Percentiles rank a stretch among this genome's conserved stretches.
Conservation (phyloP, 495 filamentous ascomycete species). For the Melanomma pulvis-pyrius region DNA sequence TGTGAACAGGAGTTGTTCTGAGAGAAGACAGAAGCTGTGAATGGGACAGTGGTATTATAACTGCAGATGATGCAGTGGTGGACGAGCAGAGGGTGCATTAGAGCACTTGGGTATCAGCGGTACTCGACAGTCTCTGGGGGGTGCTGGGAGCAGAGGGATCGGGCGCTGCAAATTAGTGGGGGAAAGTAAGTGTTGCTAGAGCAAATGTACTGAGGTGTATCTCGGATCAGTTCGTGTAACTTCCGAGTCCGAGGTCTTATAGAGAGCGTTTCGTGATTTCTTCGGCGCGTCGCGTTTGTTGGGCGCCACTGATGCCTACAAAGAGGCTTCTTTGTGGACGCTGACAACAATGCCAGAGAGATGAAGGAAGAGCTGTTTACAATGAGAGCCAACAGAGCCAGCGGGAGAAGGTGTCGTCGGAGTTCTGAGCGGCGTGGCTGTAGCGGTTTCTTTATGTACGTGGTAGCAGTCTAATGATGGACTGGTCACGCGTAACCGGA, state of each 20-base stretch:
- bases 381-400: slow-evolving; percentile 22
- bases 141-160: neutral
- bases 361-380: slow-evolving; percentile 13
- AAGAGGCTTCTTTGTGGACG: slow-evolving; percentile 13
- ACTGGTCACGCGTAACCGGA: slow-evolving; percentile 31
- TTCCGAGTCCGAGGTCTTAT: slow-evolving; percentile 23
- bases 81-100: slow-evolving; percentile 45
- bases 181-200: slow-evolving; percentile 16
- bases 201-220: neutral
- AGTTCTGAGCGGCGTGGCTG: slow-evolving; percentile 10
- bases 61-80: slow-evolving; percentile 44
- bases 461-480: neutral
- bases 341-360: slow-evolving; percentile 2
- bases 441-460: slow-evolving; percentile 32
- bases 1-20: slow-evolving; percentile 44
- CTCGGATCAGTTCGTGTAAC: slow-evolving; percentile 19
- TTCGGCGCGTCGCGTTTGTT: slow-evolving; percentile 17
- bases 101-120: slow-evolving; percentile 2
- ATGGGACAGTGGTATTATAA: slow-evolving; percentile 45
- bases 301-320: slow-evolving; percentile 7
- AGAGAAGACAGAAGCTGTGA: slow-evolving; percentile 45
- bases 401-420: slow-evolving; percentile 5
- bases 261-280: neutral
- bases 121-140: slow-evolving; percentile 1
- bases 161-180: slow-evolving; percentile 27